phyloP scores from a whole-genome alignment of 768 basidiomycete species.

The Roridomyces roridus region DNA sequence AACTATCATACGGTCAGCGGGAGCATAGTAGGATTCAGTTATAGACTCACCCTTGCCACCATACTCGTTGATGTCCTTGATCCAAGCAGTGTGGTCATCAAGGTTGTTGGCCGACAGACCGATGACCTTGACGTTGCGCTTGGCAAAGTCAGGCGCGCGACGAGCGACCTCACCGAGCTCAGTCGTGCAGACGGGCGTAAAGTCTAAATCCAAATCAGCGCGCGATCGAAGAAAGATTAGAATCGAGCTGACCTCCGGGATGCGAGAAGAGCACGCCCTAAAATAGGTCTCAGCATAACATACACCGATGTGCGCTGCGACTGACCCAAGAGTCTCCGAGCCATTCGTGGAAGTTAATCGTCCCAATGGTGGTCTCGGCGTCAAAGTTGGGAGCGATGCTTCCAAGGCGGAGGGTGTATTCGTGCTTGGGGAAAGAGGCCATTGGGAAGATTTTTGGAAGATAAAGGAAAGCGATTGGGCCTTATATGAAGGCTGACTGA shows the following conservation, averaged over 20 bases:
- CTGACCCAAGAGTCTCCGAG: constrained; percentile 87
- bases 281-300: not conserved
- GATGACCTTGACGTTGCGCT: constrained; percentile 91
- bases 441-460: constrained; percentile 27
- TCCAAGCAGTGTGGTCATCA: constrained; percentile 85
- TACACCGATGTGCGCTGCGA: constrained; percentile 9
- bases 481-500: not conserved
- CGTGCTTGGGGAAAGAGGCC: constrained; percentile 35
- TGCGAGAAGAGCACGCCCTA: constrained; percentile 93
- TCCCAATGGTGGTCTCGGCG: constrained; percentile 86
- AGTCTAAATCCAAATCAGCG: no score
- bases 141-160: constrained; percentile 81
- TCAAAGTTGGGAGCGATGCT: constrained; percentile 90
- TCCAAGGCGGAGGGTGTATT: constrained; percentile 74
- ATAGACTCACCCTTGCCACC: no score
- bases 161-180: constrained; percentile 97
- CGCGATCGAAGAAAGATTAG: not conserved
- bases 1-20: no score
- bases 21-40: no score
- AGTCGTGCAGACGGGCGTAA: constrained; percentile 95
- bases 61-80: constrained; percentile 84
- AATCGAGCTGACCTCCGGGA: constrained; percentile 55
- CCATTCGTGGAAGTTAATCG: constrained; percentile 93
- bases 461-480: not conserved
- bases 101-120: constrained; percentile 93